A percentile compares a stretch with the other conserved stretches of the same genome.
These are phyloP conservation scores for Lithocarpus polystachyus DNA, from an alignment of 306 rosid species.

Conservation along the genomic window DNA sequence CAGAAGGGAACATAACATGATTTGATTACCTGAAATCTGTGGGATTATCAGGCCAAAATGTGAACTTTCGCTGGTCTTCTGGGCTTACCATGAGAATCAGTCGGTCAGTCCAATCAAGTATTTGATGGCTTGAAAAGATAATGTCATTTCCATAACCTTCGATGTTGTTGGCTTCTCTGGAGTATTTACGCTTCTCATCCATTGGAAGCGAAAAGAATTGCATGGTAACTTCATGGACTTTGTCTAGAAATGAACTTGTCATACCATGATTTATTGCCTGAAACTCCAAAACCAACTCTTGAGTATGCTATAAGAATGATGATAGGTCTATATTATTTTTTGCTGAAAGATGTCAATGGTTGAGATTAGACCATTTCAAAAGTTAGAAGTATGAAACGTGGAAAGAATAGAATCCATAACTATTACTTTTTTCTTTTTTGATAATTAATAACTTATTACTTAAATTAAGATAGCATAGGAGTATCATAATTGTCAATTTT, in stretches of 20 bases:
- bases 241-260: conserved; percentile 26
- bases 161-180: conserved; percentile 16
- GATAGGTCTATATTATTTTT: too few species aligned
- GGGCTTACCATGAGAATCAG: conserved; percentile 50
- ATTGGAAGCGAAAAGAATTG: conserved; percentile 45
- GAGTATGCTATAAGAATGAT: too few species aligned
- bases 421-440: too few species aligned
- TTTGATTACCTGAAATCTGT: conserved; percentile 39
- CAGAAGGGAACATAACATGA: background rate
- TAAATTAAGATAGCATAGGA: too few species aligned
- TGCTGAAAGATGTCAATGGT: too few species aligned
- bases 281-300: background rate
- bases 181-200: conserved; percentile 44
- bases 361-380: too few species aligned
- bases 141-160: conserved; percentile 66
- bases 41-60: conserved; percentile 60
- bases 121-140: conserved; percentile 38
- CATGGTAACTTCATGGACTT: conserved; percentile 25
- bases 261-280: conserved; percentile 51
- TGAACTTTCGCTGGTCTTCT: conserved; percentile 40
- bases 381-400: too few species aligned
- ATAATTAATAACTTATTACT: too few species aligned
- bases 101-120: conserved; percentile 69
- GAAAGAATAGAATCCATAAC: too few species aligned
- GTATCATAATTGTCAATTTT: too few species aligned